phyloP scores from a whole-genome alignment of 257 asterid genomes.

The Osmanthus fragrans region DNA sequence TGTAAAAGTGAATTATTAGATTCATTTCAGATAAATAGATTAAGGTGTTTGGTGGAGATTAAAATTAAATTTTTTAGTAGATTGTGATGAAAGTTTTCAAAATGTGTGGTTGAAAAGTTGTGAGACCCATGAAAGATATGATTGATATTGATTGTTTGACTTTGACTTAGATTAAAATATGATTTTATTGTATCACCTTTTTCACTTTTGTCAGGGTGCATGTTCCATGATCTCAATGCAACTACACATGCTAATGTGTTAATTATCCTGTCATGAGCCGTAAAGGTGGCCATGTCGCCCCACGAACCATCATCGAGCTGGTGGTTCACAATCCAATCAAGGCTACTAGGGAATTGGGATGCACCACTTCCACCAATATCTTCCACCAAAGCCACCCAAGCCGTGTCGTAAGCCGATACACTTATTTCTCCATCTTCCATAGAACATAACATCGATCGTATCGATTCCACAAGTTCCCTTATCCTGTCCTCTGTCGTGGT shows the following conservation, averaged over 20 bases:
- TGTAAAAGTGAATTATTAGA: neutral
- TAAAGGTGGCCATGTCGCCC: constrained; percentile 64
- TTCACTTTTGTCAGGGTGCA: constrained; percentile 46
- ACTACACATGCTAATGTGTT: constrained; percentile 83
- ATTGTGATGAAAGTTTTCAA: too few species aligned
- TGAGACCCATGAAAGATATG: too few species aligned
- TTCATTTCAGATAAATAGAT: neutral
- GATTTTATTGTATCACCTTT: constrained; percentile 51
- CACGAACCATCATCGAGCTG: constrained; percentile 90
- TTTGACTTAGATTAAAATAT: too few species aligned
- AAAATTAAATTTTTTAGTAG: too few species aligned
- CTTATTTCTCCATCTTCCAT: constrained; percentile 86
- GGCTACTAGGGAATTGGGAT: constrained; percentile 72
- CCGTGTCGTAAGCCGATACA: constrained; percentile 86
- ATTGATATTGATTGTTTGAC: too few species aligned
- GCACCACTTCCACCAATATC: constrained; percentile 41
- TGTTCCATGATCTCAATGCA: constrained; percentile 70
- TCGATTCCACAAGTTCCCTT: constrained; percentile 28
- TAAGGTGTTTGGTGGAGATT: too few species aligned
- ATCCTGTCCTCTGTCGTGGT: constrained; percentile 15
- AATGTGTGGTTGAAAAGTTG: too few species aligned
- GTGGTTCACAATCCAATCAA: constrained; percentile 73
- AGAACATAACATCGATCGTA: constrained; percentile 43
- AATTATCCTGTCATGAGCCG: constrained; percentile 63
- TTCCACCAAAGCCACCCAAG: constrained; percentile 89